phyloP scores from a whole-genome alignment of 2,329 filamentous ascomycete species.

The Botrytis pseudocinerea region DNA sequence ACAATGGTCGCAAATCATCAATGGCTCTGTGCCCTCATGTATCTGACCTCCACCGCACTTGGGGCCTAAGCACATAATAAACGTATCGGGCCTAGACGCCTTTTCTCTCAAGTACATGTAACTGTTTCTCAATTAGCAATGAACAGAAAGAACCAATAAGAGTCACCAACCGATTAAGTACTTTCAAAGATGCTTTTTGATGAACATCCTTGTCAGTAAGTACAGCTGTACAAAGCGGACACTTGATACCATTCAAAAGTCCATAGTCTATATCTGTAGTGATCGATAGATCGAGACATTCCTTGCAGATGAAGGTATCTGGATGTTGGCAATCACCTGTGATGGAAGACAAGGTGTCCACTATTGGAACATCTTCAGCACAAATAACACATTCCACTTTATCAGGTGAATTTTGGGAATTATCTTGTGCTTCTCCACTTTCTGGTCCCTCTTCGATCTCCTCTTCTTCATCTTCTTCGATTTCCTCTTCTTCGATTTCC shows the following conservation, averaged over 20 bases:
- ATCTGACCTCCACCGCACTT: slow-evolving; percentile 30
- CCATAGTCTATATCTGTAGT: not conserved
- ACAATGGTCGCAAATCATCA: slow-evolving; percentile 33
- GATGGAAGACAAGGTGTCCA: not conserved
- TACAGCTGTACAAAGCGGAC: slow-evolving; percentile 1
- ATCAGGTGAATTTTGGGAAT: not conserved
- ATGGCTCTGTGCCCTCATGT: slow-evolving; percentile 26
- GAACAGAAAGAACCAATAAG: not conserved
- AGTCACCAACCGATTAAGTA: slow-evolving; percentile 7
- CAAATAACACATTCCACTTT: slow-evolving; percentile 3
- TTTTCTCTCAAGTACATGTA: slow-evolving; percentile 10
- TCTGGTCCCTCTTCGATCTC: not conserved
- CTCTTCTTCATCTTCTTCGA: not conserved
- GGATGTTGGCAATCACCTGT: not conserved
- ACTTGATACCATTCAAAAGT: slow-evolving; percentile 5
- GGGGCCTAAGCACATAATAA: slow-evolving; percentile 27
- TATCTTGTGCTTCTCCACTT: not conserved
- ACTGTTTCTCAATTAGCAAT: not conserved
- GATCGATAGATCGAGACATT: slow-evolving; percentile 15
- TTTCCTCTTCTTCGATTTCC: not conserved
- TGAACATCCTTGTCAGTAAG: slow-evolving; percentile 1
- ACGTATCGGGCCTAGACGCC: slow-evolving; percentile 2
- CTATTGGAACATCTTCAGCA: not conserved
- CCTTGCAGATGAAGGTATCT: not conserved
- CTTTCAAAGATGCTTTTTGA: not conserved